A percentile compares a stretch with the other conserved stretches of the same genome.
These are phyloP conservation scores for Calendula officinalis DNA, from an alignment of 129 eudicot genomes.

Conservation along the genomic window DNA sequence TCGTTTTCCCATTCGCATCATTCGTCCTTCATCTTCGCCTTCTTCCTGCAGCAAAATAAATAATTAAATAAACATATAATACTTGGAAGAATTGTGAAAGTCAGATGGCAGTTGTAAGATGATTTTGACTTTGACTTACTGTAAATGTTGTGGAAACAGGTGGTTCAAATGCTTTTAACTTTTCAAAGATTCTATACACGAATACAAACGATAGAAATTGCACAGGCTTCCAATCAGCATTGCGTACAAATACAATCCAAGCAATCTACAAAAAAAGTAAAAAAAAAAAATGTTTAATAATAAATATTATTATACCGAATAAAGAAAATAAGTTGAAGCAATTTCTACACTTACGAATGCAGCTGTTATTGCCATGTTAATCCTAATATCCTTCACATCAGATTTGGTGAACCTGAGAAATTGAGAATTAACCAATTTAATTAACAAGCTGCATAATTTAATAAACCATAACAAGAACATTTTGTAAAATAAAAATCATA, in stretches of 20 bases:
- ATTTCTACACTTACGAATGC: slow-evolving; percentile 66
- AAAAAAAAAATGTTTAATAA: background rate
- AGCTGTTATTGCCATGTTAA: slow-evolving; percentile 89
- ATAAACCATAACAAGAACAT: too few species aligned
- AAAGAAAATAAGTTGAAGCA: background rate
- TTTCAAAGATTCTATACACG: slow-evolving; percentile 83
- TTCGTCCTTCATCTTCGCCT: slow-evolving; percentile 86
- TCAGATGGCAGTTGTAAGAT: background rate
- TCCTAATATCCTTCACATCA: slow-evolving; percentile 63
- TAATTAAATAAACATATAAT: background rate
- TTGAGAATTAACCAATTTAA: background rate
- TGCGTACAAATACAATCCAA: slow-evolving; percentile 65
- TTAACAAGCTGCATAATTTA: background rate
- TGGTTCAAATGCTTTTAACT: slow-evolving; percentile 71
- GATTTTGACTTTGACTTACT: slow-evolving; percentile 38
- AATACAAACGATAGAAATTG: slow-evolving; percentile 70
- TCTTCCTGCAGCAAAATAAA: slow-evolving; percentile 63
- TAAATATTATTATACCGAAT: background rate
- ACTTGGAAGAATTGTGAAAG: background rate
- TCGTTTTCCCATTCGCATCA: slow-evolving; percentile 90
- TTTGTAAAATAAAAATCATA: slow-evolving; percentile 11
- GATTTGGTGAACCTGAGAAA: slow-evolving; percentile 73
- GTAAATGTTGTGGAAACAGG: slow-evolving; percentile 50
- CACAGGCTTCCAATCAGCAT: slow-evolving; percentile 84
- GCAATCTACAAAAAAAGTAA: slow-evolving; percentile 53